Evolutionary conservation across 805 yeast species (phyloP).

Genomic region (Candida tallmaniae): DNA sequence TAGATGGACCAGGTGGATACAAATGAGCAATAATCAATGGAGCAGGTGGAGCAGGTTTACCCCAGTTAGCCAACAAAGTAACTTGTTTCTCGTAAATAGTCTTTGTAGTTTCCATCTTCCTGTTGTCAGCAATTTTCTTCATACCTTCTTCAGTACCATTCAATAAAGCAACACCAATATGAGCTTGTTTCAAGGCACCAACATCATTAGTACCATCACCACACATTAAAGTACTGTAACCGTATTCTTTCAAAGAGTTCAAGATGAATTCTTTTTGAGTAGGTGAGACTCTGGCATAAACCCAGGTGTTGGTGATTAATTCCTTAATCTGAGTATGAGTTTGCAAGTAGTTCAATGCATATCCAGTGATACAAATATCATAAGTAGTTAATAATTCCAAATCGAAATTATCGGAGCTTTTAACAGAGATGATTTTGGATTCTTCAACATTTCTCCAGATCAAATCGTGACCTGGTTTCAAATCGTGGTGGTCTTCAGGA

Average conservation of each 20-base stretch:
- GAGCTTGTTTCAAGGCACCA: conserved; percentile 98
- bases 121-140: conserved; percentile 81
- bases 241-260: conserved; percentile 76
- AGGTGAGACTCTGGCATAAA: conserved; percentile 97
- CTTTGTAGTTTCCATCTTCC: conserved; percentile 58
- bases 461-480: conserved; percentile 47
- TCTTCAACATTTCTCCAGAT: conserved; percentile 87
- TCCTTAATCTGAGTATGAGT: conserved; percentile 66
- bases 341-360: conserved; percentile 67
- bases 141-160: conserved; percentile 95
- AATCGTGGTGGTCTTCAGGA: conserved; percentile 63
- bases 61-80: conserved; percentile 75
- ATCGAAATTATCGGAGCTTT: conserved; percentile 55
- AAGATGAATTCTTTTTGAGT: conserved; percentile 89
- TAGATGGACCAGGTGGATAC: conserved; percentile 91
- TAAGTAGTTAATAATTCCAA: conserved; percentile 53
- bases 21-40: conserved; percentile 88
- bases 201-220: conserved; percentile 99
- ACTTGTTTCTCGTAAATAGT: conserved; percentile 81
- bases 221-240: conserved; percentile 95
- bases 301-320: conserved; percentile 88
- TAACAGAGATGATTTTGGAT: conserved; percentile 62
- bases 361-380: conserved; percentile 92
- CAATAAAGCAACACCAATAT: conserved; percentile 94
- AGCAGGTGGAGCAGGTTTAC: conserved; percentile 75